These are phyloP conservation scores for Tolypocladium inflatum DNA, from an alignment of 2,329 filamentous ascomycete species.

Conservation along the genomic window DNA sequence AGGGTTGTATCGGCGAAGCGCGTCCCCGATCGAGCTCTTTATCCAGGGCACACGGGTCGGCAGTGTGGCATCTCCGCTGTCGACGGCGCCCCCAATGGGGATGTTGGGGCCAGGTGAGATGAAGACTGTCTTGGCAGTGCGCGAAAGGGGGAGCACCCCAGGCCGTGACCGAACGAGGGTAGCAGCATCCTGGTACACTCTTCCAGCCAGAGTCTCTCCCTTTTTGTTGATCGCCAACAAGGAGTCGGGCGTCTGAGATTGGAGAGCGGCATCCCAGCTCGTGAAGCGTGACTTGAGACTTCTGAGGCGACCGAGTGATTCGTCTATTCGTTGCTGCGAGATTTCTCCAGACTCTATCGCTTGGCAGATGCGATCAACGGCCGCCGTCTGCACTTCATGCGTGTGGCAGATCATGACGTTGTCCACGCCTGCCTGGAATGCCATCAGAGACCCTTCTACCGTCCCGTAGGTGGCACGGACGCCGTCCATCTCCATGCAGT, in stretches of 20 bases:
- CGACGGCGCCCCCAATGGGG: constrained; percentile 12
- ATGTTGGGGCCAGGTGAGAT: constrained; percentile 14
- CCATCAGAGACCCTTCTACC: constrained; percentile 13
- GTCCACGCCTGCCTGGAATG: constrained; percentile 15
- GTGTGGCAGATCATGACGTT: constrained; percentile 19
- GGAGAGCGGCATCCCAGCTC: constrained; percentile 12
- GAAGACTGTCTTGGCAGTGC: constrained; percentile 10
- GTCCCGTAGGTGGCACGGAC: constrained; percentile 14
- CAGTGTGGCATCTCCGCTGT: constrained; percentile 9
- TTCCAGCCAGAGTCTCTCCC: constrained; percentile 7
- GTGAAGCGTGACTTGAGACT: constrained; percentile 12
- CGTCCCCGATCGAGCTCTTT: constrained; percentile 10
- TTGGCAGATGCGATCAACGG: constrained; percentile 13
- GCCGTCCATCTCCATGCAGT: constrained; percentile 17
- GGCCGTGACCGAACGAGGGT: constrained; percentile 10
- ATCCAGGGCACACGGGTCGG: constrained; percentile 16
- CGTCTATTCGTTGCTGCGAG: constrained; percentile 6
- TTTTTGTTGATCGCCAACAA: constrained; percentile 8
- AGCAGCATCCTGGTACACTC: constrained; percentile 10
- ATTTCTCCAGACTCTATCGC: constrained; percentile 10
- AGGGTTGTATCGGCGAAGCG: constrained; percentile 7
- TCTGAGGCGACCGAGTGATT: constrained; percentile 9
- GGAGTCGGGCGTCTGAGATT: not conserved
- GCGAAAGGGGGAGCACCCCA: constrained; percentile 8
- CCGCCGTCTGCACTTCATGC: constrained; percentile 11